These are phyloP conservation scores for Luffa aegyptiaca DNA, from an alignment of 306 rosid species.

Conservation along the genomic window DNA sequence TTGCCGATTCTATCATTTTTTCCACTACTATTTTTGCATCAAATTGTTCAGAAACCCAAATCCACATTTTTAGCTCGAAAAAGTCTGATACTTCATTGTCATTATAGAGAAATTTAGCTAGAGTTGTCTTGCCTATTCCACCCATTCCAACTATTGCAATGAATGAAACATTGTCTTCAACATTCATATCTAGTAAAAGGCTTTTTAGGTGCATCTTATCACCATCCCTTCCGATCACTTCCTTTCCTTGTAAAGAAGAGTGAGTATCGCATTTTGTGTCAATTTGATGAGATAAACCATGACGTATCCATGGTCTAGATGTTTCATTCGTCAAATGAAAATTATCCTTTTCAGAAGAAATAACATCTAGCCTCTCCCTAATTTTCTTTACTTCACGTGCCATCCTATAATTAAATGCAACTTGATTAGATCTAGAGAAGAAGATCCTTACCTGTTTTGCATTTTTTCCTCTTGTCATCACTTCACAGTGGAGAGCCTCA, in stretches of 20 bases:
- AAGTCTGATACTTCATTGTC: constrained; percentile 21
- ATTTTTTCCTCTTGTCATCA: not conserved
- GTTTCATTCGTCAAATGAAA: not conserved
- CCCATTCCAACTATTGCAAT: not conserved
- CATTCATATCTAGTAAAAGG: not conserved
- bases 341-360: not conserved
- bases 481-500: not conserved
- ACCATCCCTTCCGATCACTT: not conserved
- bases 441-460: not conserved
- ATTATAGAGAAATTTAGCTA: constrained; percentile 34
- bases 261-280: not conserved
- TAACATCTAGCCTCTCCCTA: not conserved
- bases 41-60: constrained; percentile 35
- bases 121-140: not conserved
- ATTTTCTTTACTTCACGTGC: not conserved
- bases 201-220: constrained; percentile 4
- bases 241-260: not conserved
- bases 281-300: not conserved
- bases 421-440: not conserved
- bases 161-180: not conserved
- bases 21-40: constrained; percentile 24
- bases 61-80: constrained; percentile 38
- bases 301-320: too few relatives aligned
- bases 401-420: not conserved
- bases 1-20: constrained; percentile 24